Conservation (phyloP, 371 early-diverging fungal species). For the Mortierella sp. region DNA sequence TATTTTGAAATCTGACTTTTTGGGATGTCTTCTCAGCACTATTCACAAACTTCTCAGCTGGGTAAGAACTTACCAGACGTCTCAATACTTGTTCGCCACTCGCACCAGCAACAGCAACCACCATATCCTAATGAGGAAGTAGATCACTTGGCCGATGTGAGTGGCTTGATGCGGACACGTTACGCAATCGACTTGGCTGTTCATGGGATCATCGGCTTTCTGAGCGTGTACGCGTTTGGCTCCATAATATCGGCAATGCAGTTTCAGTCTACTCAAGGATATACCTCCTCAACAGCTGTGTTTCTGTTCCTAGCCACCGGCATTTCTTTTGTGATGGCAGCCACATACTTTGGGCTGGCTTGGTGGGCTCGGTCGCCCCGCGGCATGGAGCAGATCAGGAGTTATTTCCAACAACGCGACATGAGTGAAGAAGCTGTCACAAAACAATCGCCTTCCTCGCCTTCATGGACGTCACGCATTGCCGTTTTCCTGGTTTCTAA, state of each 20-base stretch:
- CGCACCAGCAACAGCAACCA: slow-evolving; percentile 7
- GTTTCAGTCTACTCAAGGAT: slow-evolving; percentile 13
- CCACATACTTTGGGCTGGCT: slow-evolving; percentile 23
- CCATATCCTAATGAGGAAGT: not conserved
- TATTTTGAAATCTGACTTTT: not conserved
- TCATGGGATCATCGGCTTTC: slow-evolving; percentile 21
- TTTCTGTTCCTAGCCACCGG: slow-evolving; percentile 28
- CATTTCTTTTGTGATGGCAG: slow-evolving; percentile 17
- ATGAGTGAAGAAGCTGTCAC: not conserved
- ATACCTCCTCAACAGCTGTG: slow-evolving; percentile 15
- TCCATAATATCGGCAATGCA: slow-evolving; percentile 20
- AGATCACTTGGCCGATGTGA: not conserved
- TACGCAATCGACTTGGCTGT: slow-evolving; percentile 18
- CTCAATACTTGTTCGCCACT: not conserved
- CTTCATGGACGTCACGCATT: not conserved
- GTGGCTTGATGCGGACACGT: not conserved
- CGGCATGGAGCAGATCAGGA: slow-evolving; percentile 7
- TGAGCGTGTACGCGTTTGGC: slow-evolving; percentile 28
- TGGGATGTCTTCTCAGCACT: slow-evolving; percentile 13
- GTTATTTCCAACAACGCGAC: not conserved
- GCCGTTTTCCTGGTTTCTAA: slow-evolving; percentile 12
- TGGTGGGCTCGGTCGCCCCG: slow-evolving; percentile 27
- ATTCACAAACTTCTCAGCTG: not conserved
- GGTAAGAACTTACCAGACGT: not conserved
- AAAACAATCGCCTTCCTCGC: not conserved